Evolutionary conservation across 2,329 filamentous ascomycete species (phyloP), one percentile per base, ranked within the genome.

Genomic region (Lecanoromycetidae sp.): DNA sequence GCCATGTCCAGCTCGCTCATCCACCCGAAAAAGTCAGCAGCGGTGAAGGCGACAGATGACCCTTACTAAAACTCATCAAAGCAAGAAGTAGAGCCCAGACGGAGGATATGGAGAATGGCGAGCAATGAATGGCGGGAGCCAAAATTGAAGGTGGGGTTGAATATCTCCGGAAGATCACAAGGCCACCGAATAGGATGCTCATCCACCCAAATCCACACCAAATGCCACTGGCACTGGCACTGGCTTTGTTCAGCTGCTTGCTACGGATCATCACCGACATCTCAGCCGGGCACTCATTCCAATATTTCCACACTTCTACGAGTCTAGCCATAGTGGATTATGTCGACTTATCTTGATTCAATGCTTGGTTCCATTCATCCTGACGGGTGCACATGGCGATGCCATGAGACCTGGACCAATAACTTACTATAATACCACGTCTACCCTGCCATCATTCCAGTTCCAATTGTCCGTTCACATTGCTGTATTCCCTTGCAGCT

Each of bases 241-340:
- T 42, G 37, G 30, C 6, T 27, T 38, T 17, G 17, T 25, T 47
- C 45, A 47, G 45, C 45, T 47, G 38, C 37, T 41, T 36, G 30
- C 45, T 47, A 22, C 45, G 39, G 45, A 47, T 47, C 37, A 42
- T 47, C 37, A n/a, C 45, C 45, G 37, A 42, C 30, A 42, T 27
- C 15, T 30, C 45, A 46, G 35, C 44, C 44, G 34, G n/a, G n/a
- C n/a, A n/a, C n/a, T n/a, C n/a, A n/a, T n/a, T n/a, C n/a, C n/a
- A n/a, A n/a, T n/a, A n/a, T n/a, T n/a, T n/a, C n/a, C n/a, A n/a
- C n/a, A n/a, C n/a, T n/a, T n/a, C n/a, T n/a, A n/a, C n/a, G n/a
- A n/a, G n/a, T n/a, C n/a, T n/a, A n/a, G n/a, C n/a, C n/a, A n/a
- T n/a, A n/a, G n/a, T n/a, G n/a, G n/a, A n/a, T n/a, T n/a, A n/a